Percentiles rank a stretch among this genome's conserved stretches.
Conservation (phyloP, 345 rosid genomes). For the Heritiera fomes region DNA sequence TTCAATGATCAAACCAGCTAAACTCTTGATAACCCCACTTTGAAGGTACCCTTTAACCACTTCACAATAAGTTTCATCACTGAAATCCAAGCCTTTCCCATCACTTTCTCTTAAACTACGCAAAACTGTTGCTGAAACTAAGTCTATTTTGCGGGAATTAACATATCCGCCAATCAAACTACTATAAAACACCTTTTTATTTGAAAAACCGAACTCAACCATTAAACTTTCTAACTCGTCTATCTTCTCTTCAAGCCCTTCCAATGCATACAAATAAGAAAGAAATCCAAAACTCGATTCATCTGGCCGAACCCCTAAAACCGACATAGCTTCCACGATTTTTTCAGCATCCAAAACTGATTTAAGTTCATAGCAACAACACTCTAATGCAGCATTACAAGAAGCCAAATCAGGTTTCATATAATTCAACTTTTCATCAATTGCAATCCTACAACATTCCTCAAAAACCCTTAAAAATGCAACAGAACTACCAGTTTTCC, state of each 20-base stretch:
- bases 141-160: constrained; percentile 55
- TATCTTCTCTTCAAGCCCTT: constrained; percentile 67
- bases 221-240: constrained; percentile 62
- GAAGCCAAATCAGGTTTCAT: constrained; percentile 77
- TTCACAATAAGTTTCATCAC: constrained; percentile 58
- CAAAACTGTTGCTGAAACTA: constrained; percentile 48
- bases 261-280: constrained; percentile 78
- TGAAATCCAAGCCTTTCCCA: constrained; percentile 34
- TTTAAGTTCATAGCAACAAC: constrained; percentile 57
- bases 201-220: constrained; percentile 54
- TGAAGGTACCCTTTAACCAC: constrained; percentile 69
- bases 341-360: constrained; percentile 67
- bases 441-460: constrained; percentile 67
- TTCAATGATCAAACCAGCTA: constrained; percentile 66
- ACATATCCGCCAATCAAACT: constrained; percentile 76
- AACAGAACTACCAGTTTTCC: constrained; percentile 43
- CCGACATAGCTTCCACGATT: constrained; percentile 68
- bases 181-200: constrained; percentile 41
- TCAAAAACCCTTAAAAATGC: constrained; percentile 65
- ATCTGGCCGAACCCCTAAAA: constrained; percentile 70
- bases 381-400: constrained; percentile 76
- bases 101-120: constrained; percentile 42
- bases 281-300: constrained; percentile 77
- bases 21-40: constrained; percentile 56
- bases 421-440: constrained; percentile 68